phyloP scores from a whole-genome alignment of 805 yeast species.

The Priceomyces haplophilus region DNA sequence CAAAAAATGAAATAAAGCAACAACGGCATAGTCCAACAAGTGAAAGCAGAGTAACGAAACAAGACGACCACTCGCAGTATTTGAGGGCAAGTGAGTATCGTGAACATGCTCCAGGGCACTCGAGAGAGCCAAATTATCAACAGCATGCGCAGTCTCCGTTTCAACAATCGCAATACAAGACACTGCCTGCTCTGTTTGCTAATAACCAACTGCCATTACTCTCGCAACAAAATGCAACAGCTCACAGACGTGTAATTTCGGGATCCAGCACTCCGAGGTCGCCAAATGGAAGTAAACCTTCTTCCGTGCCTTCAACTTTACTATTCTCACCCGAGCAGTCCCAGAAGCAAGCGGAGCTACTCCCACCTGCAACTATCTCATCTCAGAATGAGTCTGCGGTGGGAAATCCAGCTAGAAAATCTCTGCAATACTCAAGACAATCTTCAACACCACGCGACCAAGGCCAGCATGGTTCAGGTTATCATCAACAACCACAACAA shows the following conservation, averaged over 20 bases:
- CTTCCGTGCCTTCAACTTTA: slow-evolving; percentile 1
- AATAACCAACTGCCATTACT: slow-evolving; percentile 2
- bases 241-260: slow-evolving; percentile 5
- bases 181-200: neutral
- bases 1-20: slow-evolving; percentile 9
- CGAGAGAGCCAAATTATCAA: slow-evolving; percentile 1
- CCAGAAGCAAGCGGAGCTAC: slow-evolving; percentile 17
- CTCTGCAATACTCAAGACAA: neutral
- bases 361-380: slow-evolving; percentile 32
- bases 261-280: slow-evolving; percentile 1
- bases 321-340: slow-evolving; percentile 1
- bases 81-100: neutral
- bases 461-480: slow-evolving; percentile 3
- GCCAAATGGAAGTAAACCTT: slow-evolving; percentile 3
- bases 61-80: neutral
- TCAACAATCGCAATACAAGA: slow-evolving; percentile 1
- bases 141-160: neutral
- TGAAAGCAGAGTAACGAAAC: neutral
- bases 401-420: neutral
- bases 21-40: slow-evolving; percentile 4
- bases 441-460: neutral
- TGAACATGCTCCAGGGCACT: neutral
- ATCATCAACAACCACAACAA: slow-evolving; percentile 7
- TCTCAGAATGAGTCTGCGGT: slow-evolving; percentile 1
- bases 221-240: slow-evolving; percentile 1